A percentile compares a stretch with the other conserved stretches of the same genome.
Evolutionary conservation across 805 yeast species (phyloP).

Genomic region (Ogataea minuta): DNA sequence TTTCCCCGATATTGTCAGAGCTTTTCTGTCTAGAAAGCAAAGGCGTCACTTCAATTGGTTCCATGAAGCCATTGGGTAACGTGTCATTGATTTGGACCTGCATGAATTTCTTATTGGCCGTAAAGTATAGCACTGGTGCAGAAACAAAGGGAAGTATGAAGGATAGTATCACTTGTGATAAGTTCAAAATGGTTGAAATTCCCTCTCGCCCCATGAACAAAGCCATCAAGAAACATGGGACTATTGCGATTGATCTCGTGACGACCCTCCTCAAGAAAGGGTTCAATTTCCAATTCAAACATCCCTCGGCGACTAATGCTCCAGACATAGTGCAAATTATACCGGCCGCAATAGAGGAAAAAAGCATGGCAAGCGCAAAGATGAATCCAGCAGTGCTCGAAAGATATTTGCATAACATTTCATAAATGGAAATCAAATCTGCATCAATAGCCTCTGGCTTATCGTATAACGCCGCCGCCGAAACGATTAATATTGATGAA

Average conservation of each 20-base stretch:
- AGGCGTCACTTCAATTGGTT: constrained; percentile 3
- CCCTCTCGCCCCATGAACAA: constrained; percentile 72
- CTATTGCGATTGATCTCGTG: constrained; percentile 74
- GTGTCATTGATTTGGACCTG: constrained; percentile 40
- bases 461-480: constrained; percentile 74
- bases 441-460: constrained; percentile 75
- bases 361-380: constrained; percentile 79
- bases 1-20: constrained; percentile 15
- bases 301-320: constrained; percentile 90
- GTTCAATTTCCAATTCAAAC: constrained; percentile 71
- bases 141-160: constrained; percentile 78
- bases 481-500: constrained; percentile 74
- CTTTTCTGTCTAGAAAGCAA: constrained; percentile 16
- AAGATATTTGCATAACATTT: constrained; percentile 54
- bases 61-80: not conserved
- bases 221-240: constrained; percentile 78
- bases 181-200: constrained; percentile 66
- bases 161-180: constrained; percentile 84
- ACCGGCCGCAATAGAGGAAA: constrained; percentile 90
- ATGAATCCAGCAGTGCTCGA: constrained; percentile 79
- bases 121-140: constrained; percentile 83
- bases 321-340: constrained; percentile 93
- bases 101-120: constrained; percentile 71
- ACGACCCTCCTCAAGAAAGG: constrained; percentile 81
- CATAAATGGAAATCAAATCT: constrained; percentile 75